phyloP scores from a whole-genome alignment of 768 basidiomycete genomes.

The Fistulinella prunicolor region DNA sequence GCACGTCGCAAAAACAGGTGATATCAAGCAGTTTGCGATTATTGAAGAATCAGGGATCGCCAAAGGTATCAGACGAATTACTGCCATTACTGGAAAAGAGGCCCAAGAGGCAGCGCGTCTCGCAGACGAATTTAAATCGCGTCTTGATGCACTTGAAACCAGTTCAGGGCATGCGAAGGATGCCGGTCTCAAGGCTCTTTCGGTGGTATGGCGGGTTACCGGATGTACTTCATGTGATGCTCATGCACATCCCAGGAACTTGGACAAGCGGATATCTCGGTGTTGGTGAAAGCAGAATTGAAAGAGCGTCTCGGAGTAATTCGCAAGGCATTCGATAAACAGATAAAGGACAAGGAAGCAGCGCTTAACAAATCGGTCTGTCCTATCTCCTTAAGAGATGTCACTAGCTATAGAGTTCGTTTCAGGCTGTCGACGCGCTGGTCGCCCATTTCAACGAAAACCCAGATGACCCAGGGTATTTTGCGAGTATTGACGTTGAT shows the following conservation, averaged over 20 bases:
- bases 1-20: conserved; percentile 95
- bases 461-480: conserved; percentile 63
- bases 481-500: conserved; percentile 69
- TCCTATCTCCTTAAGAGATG: background rate
- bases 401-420: background rate
- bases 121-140: conserved; percentile 59
- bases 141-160: conserved; percentile 59
- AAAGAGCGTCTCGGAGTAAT: conserved; percentile 68
- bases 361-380: conserved; percentile 74
- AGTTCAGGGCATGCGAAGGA: conserved; percentile 81
- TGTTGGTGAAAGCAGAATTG: conserved; percentile 76
- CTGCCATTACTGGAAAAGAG: conserved; percentile 92
- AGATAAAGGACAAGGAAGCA: conserved; percentile 77
- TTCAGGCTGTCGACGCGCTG: conserved; percentile 68
- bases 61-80: conserved; percentile 93
- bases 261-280: conserved; percentile 84
- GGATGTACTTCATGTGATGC: background rate
- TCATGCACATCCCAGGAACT: conserved; percentile 59
- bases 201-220: conserved; percentile 51
- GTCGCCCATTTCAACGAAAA: conserved; percentile 76
- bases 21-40: conserved; percentile 95
- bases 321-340: conserved; percentile 82
- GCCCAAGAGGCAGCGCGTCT: conserved; percentile 76
- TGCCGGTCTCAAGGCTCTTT: conserved; percentile 76
- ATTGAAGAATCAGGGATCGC: conserved; percentile 96